phyloP scores from a whole-genome alignment of 2,329 filamentous ascomycete species.

The Cytospora paraplurivora region DNA sequence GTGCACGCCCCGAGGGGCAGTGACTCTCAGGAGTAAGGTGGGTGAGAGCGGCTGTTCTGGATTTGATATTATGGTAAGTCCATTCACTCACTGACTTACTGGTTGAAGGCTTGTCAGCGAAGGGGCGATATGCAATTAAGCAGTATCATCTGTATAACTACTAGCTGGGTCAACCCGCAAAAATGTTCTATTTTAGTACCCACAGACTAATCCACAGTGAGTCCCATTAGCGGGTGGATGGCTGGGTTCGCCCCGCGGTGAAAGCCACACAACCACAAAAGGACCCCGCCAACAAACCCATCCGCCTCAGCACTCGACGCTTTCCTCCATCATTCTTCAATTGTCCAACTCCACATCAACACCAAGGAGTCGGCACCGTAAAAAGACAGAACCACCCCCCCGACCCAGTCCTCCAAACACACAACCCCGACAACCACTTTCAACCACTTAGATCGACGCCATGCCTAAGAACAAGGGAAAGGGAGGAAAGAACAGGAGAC shows the following conservation, averaged over 20 bases:
- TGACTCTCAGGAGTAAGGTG: background rate
- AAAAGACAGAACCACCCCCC: too few species aligned
- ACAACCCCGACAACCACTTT: background rate
- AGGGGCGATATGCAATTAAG: conserved; percentile 11
- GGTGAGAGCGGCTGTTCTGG: conserved; percentile 1
- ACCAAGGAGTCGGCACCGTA: conserved; percentile 59
- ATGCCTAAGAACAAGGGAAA: conserved; percentile 32
- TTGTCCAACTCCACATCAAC: conserved; percentile 1
- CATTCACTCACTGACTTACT: background rate
- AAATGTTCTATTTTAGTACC: conserved; percentile 2
- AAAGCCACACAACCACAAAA: conserved; percentile 28
- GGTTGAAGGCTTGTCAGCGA: background rate
- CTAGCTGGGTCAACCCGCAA: background rate
- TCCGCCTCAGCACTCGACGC: conserved; percentile 19
- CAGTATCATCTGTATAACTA: background rate
- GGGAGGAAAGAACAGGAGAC: conserved; percentile 31
- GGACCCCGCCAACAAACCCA: conserved; percentile 28
- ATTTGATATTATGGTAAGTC: background rate
- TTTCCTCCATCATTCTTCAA: conserved; percentile 11
- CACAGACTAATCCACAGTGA: conserved; percentile 10
- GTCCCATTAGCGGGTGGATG: conserved; percentile 17
- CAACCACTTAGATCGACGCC: background rate
- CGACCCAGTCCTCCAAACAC: conserved; percentile 33
- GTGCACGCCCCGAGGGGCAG: conserved; percentile 2
- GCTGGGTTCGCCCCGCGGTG: conserved; percentile 17